Evolutionary conservation across 2,329 filamentous ascomycete species (phyloP).

Genomic region (Cordyceps farinosa): DNA sequence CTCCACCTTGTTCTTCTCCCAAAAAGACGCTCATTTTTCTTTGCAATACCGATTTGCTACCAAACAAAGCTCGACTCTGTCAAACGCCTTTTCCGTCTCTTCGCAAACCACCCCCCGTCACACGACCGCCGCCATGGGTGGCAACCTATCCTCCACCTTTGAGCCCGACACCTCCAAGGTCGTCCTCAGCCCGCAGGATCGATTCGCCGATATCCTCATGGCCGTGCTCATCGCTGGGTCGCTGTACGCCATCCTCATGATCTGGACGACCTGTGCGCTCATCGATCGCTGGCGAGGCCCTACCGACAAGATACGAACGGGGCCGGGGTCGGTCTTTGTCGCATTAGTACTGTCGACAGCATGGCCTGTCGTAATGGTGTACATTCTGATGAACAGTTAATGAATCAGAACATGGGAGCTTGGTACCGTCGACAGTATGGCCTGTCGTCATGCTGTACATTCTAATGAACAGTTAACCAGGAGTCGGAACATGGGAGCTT

Average conservation of each 20-base stretch:
- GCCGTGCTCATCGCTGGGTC: constrained; percentile 33
- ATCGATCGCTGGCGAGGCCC: constrained; percentile 42
- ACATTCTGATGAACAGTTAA: constrained; percentile 26
- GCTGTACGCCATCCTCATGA: constrained; percentile 39
- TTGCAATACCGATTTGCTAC: background rate
- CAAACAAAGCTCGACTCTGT: background rate
- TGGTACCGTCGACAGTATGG: constrained; percentile 33
- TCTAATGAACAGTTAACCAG: constrained; percentile 19
- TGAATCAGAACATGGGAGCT: no score
- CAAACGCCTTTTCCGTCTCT: background rate
- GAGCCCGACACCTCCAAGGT: constrained; percentile 36
- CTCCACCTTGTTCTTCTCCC: background rate
- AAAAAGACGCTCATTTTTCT: background rate
- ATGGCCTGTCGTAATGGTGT: constrained; percentile 37
- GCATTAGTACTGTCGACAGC: constrained; percentile 33
- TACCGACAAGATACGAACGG: constrained; percentile 32
- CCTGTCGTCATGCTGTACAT: constrained; percentile 37
- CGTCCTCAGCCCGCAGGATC: constrained; percentile 32
- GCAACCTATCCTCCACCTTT: constrained; percentile 38
- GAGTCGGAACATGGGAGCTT: background rate
- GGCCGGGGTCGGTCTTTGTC: constrained; percentile 28
- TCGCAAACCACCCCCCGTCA: background rate
- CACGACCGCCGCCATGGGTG: constrained; percentile 33
- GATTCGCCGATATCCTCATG: constrained; percentile 30
- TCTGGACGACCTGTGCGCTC: constrained; percentile 40